A percentile compares a stretch with the other conserved stretches of the same genome.
Evolutionary conservation across 495 filamentous ascomycete species (phyloP).

Genomic region (Tuber magnatum): DNA sequence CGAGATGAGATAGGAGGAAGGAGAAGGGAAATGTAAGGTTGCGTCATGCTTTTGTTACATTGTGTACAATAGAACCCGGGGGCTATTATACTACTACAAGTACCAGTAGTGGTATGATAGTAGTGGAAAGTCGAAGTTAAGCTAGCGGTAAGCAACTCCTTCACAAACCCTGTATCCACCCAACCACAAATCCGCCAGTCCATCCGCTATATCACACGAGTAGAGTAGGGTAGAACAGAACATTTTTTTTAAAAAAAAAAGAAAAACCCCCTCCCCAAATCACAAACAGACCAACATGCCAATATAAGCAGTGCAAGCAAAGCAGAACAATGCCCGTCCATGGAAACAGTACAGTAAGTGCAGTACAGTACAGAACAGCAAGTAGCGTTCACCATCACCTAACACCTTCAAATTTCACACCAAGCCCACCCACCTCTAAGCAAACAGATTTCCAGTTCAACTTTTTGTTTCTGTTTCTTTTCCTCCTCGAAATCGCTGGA

Average conservation of each 20-base stretch:
- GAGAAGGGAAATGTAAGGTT: not conserved
- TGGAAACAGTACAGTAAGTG: not conserved
- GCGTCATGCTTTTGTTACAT: not conserved
- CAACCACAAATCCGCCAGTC: not conserved
- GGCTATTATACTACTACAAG: not conserved
- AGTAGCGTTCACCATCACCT: not conserved
- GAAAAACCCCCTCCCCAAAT: not conserved
- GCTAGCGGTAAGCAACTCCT: not conserved
- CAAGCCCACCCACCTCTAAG: not conserved
- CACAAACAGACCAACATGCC: not conserved
- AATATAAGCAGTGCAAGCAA: not conserved
- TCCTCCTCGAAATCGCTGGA: not conserved
- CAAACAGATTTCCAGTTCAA: not conserved
- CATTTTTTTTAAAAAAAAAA: not conserved
- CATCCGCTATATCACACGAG: not conserved
- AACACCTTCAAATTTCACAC: not conserved
- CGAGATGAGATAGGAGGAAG: not conserved
- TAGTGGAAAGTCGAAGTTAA: not conserved
- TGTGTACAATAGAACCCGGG: not conserved
- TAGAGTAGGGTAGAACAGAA: not conserved
- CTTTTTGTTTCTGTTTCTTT: not conserved
- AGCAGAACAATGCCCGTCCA: not conserved
- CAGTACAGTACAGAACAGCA: not conserved
- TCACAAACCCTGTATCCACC: not conserved
- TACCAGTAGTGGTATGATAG: not conserved